These are phyloP conservation scores for Leishmania tarentolae DNA, from an alignment of 208 protist species.

Conservation along the genomic window DNA sequence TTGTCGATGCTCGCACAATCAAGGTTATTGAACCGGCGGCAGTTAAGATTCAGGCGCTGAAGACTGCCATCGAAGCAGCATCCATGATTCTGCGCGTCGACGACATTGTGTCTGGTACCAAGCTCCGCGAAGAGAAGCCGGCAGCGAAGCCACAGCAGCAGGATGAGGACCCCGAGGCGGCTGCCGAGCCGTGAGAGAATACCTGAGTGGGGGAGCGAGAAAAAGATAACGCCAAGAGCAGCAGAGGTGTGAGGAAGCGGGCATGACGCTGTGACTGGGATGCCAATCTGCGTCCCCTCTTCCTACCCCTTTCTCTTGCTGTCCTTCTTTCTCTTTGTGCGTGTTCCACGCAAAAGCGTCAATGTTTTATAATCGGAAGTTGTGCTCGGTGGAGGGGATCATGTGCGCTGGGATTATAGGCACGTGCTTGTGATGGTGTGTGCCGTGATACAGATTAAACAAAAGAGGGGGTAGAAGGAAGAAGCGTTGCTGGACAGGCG, in stretches of 20 bases:
- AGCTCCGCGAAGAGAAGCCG: conserved; percentile 73
- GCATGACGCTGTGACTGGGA: background rate
- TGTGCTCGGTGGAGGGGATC: background rate
- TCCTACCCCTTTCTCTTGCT: background rate
- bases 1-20: conserved; percentile 96
- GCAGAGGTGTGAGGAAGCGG: background rate
- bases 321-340: background rate
- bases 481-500: background rate
- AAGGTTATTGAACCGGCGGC: conserved; percentile 98
- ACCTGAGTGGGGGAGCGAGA: conserved; percentile 2
- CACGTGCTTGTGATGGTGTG: background rate
- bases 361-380: background rate
- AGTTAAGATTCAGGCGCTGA: conserved; percentile 99
- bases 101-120: conserved; percentile 98
- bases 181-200: conserved; percentile 28
- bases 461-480: background rate
- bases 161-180: conserved; percentile 67
- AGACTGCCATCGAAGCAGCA: conserved; percentile 98
- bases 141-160: conserved; percentile 51
- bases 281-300: background rate
- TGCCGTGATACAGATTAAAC: background rate
- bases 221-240: background rate
- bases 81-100: conserved; percentile 99
- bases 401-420: background rate
- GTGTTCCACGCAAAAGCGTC: background rate